phyloP scores from a whole-genome alignment of 192 early-diverging fungal genomes.

The Chytriomyces hyalinus region DNA sequence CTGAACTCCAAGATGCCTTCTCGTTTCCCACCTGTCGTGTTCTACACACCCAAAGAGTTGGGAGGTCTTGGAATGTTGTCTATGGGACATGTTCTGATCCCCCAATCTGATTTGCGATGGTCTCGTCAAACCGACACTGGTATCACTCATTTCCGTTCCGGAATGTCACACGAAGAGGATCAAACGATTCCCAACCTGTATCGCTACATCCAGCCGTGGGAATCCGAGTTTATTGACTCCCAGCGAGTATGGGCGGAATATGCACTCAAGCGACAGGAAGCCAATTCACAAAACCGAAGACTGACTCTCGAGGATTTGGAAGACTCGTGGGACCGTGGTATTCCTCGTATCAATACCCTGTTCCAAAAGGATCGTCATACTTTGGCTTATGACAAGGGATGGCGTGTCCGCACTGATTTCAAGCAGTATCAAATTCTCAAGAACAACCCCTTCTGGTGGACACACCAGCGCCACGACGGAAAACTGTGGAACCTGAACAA shows the following conservation, averaged over 20 bases:
- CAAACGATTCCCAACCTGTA: constrained; percentile 97
- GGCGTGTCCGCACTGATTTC: constrained; percentile 95
- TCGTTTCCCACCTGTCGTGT: constrained; percentile 94
- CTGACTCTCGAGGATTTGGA: constrained; percentile 98
- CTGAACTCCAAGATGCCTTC: constrained; percentile 99
- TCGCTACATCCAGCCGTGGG: constrained; percentile 98
- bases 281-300: constrained; percentile 94
- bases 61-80: constrained; percentile 98
- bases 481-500: constrained; percentile 95
- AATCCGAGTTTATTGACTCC: constrained; percentile 98
- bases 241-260: constrained; percentile 99
- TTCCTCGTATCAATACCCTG: constrained; percentile 97
- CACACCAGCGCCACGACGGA: constrained; percentile 81
- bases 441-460: constrained; percentile 97
- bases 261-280: constrained; percentile 95
- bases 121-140: constrained; percentile 95
- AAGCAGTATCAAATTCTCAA: constrained; percentile 97
- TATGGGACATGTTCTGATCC: constrained; percentile 98
- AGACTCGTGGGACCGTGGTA: constrained; percentile 98
- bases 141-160: constrained; percentile 96
- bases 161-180: constrained; percentile 97
- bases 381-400: constrained; percentile 98
- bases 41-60: constrained; percentile 89
- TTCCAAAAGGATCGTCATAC: constrained; percentile 99
- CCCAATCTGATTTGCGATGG: constrained; percentile 96